A percentile compares a stretch with the other conserved stretches of the same genome.
Evolutionary conservation across 306 rosid genomes (phyloP).

Genomic region (Hippophae rhamnoides): DNA sequence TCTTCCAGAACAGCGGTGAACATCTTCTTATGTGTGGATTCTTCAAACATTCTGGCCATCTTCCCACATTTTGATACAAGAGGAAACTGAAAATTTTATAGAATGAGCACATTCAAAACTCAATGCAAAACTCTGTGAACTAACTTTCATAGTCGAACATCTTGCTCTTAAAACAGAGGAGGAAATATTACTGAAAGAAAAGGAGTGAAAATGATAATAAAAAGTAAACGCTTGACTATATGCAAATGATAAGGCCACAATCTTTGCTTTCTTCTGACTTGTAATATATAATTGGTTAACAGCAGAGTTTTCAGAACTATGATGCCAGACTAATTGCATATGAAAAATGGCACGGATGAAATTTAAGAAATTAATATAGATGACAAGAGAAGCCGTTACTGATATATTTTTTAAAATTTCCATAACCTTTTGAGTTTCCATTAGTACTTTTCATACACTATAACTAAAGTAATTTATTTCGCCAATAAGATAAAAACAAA

Average conservation of each 20-base stretch:
- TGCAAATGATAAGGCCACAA: too few relatives aligned
- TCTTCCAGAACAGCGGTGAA: slow-evolving; percentile 46
- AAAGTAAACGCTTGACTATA: too few relatives aligned
- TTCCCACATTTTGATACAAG: slow-evolving; percentile 79
- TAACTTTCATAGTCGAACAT: neutral
- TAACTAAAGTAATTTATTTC: too few relatives aligned
- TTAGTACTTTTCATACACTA: too few relatives aligned
- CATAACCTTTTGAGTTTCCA: too few relatives aligned
- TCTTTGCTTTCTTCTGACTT: too few relatives aligned
- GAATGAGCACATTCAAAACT: neutral
- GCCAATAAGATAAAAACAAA: too few relatives aligned
- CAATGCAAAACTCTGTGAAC: slow-evolving; percentile 2
- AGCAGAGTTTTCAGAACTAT: neutral
- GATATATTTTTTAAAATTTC: too few relatives aligned
- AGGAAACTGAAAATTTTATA: slow-evolving; percentile 68
- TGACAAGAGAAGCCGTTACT: too few relatives aligned
- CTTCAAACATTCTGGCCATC: slow-evolving; percentile 47
- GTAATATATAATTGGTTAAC: too few relatives aligned
- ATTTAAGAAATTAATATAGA: neutral
- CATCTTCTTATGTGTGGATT: slow-evolving; percentile 31
- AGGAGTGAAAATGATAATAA: too few relatives aligned
- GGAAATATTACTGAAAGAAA: neutral
- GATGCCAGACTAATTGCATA: neutral
- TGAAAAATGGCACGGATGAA: neutral
- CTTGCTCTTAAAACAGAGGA: neutral